A percentile compares a stretch with the other conserved stretches of the same genome.
phyloP scores from a whole-genome alignment of 2,329 filamentous ascomycete genomes.

The Pochonia chlamydosporia region DNA sequence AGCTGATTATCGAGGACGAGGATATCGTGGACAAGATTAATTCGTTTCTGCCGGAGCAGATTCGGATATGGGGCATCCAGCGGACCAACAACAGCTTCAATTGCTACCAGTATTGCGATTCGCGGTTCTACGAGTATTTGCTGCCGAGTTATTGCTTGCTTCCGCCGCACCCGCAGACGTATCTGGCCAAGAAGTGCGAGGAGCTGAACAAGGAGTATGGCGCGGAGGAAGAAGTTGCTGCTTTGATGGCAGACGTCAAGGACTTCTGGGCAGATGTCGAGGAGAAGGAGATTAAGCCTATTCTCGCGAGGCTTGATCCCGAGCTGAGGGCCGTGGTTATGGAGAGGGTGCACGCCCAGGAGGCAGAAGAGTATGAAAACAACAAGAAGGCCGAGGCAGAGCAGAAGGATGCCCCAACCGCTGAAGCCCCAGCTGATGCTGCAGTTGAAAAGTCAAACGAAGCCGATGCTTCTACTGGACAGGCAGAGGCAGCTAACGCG shows the following conservation, averaged over 20 bases:
- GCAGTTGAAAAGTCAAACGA: background rate
- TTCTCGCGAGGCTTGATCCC: constrained; percentile 56
- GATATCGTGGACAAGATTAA: constrained; percentile 92
- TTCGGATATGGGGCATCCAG: constrained; percentile 90
- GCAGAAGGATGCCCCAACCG: constrained; percentile 17
- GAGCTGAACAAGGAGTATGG: constrained; percentile 69
- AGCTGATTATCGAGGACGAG: constrained; percentile 89
- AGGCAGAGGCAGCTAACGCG: no score
- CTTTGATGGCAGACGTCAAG: constrained; percentile 69
- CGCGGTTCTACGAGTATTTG: constrained; percentile 93
- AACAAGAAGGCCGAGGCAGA: constrained; percentile 14
- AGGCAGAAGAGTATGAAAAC: constrained; percentile 21
- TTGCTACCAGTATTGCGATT: constrained; percentile 92
- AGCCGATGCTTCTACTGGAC: constrained; percentile 4
- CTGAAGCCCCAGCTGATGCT: constrained; percentile 13
- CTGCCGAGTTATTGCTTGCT: constrained; percentile 90
- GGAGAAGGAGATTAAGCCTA: constrained; percentile 70
- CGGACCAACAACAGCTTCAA: constrained; percentile 87
- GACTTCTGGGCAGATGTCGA: constrained; percentile 81
- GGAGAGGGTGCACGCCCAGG: constrained; percentile 48
- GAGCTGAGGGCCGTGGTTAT: constrained; percentile 58
- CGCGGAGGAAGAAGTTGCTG: constrained; percentile 61
- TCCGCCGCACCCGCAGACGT: constrained; percentile 85
- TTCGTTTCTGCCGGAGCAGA: constrained; percentile 74
- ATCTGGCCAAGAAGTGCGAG: constrained; percentile 75